Percentiles rank a stretch among this genome's conserved stretches.
phyloP scores from a whole-genome alignment of 306 rosid genomes.

The Carpinus viminea region DNA sequence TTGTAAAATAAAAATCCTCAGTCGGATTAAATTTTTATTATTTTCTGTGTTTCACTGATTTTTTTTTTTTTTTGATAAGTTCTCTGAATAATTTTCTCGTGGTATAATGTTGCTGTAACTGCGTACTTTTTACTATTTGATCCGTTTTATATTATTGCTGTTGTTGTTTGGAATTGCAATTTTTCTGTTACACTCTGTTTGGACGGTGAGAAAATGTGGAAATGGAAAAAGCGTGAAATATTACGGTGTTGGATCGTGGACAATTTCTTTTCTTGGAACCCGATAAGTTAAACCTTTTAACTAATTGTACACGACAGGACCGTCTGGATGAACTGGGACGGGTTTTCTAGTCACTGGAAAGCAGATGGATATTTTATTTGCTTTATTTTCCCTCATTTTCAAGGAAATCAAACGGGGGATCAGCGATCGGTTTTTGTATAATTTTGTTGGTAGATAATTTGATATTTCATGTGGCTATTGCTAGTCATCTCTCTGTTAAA shows the following conservation, averaged over 20 bases:
- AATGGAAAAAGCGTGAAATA: background rate
- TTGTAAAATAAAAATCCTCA: background rate
- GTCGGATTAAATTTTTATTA: background rate
- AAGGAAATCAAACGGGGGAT: background rate
- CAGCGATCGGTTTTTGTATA: background rate
- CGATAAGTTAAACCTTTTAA: no score
- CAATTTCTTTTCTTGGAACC: constrained; percentile 2
- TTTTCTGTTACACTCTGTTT: constrained; percentile 15
- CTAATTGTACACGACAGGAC: background rate
- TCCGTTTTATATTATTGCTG: background rate
- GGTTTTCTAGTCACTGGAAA: background rate
- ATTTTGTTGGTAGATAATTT: background rate
- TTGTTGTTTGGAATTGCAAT: background rate
- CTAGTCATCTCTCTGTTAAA: background rate
- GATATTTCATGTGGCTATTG: background rate
- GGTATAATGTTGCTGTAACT: background rate
- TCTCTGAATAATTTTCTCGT: background rate
- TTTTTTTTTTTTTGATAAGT: background rate
- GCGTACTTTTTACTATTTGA: constrained; percentile 2
- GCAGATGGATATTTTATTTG: background rate
- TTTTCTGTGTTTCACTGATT: background rate
- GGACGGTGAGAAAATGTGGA: constrained; percentile 7
- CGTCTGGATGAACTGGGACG: background rate
- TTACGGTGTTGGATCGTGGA: constrained; percentile 15
- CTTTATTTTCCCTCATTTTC: background rate